A percentile compares a stretch with the other conserved stretches of the same genome.
Evolutionary conservation across 2,329 filamentous ascomycete genomes (phyloP).

Genomic region (Fusarium robinianum): DNA sequence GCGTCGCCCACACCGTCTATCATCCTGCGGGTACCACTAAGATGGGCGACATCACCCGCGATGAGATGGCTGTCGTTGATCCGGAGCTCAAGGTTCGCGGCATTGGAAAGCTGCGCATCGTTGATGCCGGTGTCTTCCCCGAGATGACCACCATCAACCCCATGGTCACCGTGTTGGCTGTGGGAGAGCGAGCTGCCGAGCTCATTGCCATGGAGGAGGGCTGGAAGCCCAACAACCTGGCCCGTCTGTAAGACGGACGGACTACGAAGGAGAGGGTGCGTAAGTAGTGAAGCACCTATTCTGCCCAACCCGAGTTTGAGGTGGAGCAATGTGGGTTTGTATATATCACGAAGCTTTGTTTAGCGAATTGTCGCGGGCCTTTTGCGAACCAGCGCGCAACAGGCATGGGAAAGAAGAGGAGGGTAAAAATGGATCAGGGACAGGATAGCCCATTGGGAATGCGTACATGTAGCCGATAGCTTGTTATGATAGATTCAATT

Average conservation of each 20-base stretch:
- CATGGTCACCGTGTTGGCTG: conserved; percentile 84
- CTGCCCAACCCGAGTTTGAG: conserved; percentile 4
- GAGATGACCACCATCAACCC: conserved; percentile 87
- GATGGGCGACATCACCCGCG: conserved; percentile 76
- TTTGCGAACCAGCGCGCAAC: too few relatives aligned
- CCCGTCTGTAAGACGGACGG: conserved; percentile 38
- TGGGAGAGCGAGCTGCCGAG: conserved; percentile 85
- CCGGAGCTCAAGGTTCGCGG: conserved; percentile 72
- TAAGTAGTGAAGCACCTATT: conserved; percentile 3
- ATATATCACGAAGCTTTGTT: too few relatives aligned
- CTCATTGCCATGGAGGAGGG: conserved; percentile 73
- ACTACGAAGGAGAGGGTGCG: too few relatives aligned
- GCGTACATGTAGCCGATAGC: too few relatives aligned
- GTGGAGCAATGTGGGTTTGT: too few relatives aligned
- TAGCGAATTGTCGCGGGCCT: too few relatives aligned
- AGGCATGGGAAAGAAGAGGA: too few relatives aligned
- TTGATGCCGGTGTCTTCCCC: conserved; percentile 86
- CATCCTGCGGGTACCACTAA: conserved; percentile 88
- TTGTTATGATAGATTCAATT: too few relatives aligned
- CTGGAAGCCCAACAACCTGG: conserved; percentile 42
- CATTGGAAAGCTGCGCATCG: conserved; percentile 74
- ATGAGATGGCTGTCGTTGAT: conserved; percentile 80
- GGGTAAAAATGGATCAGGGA: too few relatives aligned
- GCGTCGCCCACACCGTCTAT: conserved; percentile 86
- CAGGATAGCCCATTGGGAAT: too few relatives aligned